These are phyloP conservation scores for Monosiga brevicollis DNA, from an alignment of 78 protist genomes.

Conservation along the genomic window DNA sequence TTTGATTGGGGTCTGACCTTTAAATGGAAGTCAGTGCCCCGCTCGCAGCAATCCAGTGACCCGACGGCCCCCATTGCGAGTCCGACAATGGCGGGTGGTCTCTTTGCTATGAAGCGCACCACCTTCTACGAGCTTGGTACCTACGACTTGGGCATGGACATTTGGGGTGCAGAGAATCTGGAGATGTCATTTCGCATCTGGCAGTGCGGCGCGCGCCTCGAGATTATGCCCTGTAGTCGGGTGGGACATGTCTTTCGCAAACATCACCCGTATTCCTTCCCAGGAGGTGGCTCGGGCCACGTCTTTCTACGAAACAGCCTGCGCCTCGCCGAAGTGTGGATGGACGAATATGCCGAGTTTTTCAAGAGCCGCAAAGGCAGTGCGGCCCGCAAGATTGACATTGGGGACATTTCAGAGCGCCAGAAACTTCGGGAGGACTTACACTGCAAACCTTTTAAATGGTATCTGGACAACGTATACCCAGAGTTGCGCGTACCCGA, in stretches of 20 bases:
- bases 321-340: constrained; percentile 4
- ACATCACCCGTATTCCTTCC: not conserved
- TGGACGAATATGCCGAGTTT: not conserved
- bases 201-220: not conserved
- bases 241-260: not conserved
- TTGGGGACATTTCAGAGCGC: not conserved
- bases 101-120: not conserved
- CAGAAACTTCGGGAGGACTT: not conserved
- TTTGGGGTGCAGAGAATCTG: not conserved
- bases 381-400: not conserved
- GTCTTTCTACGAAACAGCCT: not conserved
- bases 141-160: not conserved
- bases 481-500: not conserved
- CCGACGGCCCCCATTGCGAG: not conserved
- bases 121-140: not conserved
- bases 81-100: not conserved
- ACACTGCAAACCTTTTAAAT: not conserved
- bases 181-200: constrained; percentile 2
- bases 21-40: not conserved
- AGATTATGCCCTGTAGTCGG: not conserved
- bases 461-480: not conserved
- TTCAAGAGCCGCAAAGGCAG: not conserved
- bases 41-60: too few species aligned
- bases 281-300: not conserved
- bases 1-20: not conserved